Evolutionary conservation across 768 basidiomycete genomes (phyloP), one percentile per base, ranked within the genome.

Genomic region (Rhizopogon salebrosus): DNA sequence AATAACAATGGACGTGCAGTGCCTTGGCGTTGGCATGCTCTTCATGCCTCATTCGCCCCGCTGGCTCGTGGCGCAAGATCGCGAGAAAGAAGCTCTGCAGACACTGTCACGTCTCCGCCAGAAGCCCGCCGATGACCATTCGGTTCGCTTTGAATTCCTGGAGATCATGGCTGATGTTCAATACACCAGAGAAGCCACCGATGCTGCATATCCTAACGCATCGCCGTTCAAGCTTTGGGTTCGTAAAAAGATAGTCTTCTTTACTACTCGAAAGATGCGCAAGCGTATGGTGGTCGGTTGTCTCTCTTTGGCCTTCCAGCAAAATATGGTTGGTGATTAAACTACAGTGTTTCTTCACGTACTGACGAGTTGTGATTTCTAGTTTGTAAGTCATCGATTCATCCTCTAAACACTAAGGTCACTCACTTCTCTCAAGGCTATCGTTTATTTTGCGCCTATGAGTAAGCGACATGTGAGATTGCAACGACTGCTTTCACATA

Each of bases 41-140:
- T 64, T 71, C 39, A 64, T 75, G 60, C 74, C 74, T 20, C 71
- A 70, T 43, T 75, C 75, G n/a, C 75, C 75, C 16, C 68, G 75
- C 46, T 76, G 75, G 70, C 60, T 75, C 37, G 67, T 69, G 53
- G 68, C 70, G 48, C 63, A 68, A 59, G 71, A 69, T 0, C 68
- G 70, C 6, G 64, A 65, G 43, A 61, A 59, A 4, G 73, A 76
- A 38, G 72, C 73, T 6, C 48, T 70, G 23, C 45, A 57, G 13
- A 70, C 68, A 2, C 51, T 75, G 10, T 66, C 70, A 3, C 62
- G 63, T 53, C 54, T 75, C 34, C 70, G 74, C 51, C 64, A 63
- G 29, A 68, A 67, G 39, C 64, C 68, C 4, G 51, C 58, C 6
- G 63, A 70, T 48, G 57, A 72, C 3, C 29, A 62, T 35, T 52